A percentile compares a stretch with the other conserved stretches of the same genome.
These are phyloP conservation scores for Fonsecaea multimorphosa DNA, from an alignment of 2,329 filamentous ascomycete genomes.

Conservation along the genomic window DNA sequence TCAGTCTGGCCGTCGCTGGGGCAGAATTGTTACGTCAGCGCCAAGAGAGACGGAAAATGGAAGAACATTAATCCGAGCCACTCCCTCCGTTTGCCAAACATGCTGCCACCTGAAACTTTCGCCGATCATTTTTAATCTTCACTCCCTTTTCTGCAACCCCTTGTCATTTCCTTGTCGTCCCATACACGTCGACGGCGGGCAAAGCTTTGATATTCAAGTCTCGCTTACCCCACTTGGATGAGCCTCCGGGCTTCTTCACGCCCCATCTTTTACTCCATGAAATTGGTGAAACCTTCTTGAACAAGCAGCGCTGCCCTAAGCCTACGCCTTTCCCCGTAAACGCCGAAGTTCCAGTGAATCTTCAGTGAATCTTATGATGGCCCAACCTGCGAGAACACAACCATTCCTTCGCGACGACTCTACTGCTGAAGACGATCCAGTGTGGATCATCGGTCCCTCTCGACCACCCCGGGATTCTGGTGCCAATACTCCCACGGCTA, in stretches of 20 bases:
- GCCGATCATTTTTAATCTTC: slow-evolving; percentile 13
- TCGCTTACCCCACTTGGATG: slow-evolving; percentile 5
- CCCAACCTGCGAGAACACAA: slow-evolving; percentile 29
- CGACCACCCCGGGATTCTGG: slow-evolving; percentile 30
- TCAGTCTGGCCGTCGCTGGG: not conserved
- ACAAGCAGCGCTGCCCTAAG: not conserved
- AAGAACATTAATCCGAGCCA: slow-evolving; percentile 5
- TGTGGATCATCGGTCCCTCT: slow-evolving; percentile 16
- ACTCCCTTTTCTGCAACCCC: slow-evolving; percentile 7
- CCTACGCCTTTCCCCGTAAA: not conserved
- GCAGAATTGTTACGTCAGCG: slow-evolving; percentile 18
- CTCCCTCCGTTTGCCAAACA: not conserved
- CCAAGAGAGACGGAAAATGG: not conserved
- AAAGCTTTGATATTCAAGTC: not conserved
- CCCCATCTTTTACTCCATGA: not conserved
- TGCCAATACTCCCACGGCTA: slow-evolving; percentile 36
- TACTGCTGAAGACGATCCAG: not conserved
- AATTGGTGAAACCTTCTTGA: not conserved
- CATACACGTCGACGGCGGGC: not conserved
- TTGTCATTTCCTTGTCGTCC: not conserved
- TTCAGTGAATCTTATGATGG: slow-evolving; percentile 28
- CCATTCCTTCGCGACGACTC: slow-evolving; percentile 17
- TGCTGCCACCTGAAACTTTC: slow-evolving; percentile 9
- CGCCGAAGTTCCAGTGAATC: slow-evolving; percentile 1
- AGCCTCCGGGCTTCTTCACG: slow-evolving; percentile 1